These are phyloP conservation scores for Blastocystis sp. DNA, from an alignment of 352 stramenopile genomes.

Conservation along the genomic window DNA sequence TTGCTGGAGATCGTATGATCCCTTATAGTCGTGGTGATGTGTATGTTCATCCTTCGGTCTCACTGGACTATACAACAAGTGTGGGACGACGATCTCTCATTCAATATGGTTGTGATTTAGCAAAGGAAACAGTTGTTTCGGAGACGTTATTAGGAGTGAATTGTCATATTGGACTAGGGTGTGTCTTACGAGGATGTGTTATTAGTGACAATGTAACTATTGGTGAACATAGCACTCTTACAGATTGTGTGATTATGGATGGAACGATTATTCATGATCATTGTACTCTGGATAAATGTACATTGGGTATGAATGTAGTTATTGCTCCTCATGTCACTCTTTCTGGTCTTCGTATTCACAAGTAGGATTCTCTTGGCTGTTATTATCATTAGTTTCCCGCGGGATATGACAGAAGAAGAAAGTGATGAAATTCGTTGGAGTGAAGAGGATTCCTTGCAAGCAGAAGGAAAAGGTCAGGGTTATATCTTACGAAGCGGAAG, in stretches of 20 bases:
- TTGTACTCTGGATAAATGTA: neutral
- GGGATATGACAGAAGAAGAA: neutral
- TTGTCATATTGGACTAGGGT: conserved; percentile 10
- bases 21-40: conserved; percentile 11
- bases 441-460: neutral
- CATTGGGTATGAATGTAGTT: neutral
- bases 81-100: conserved; percentile 8
- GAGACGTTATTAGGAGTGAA: neutral
- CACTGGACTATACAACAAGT: conserved; percentile 14
- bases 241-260: neutral
- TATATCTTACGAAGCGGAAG: neutral
- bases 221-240: neutral
- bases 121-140: neutral
- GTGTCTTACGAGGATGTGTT: neutral
- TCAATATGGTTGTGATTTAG: neutral
- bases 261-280: neutral
- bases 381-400: neutral
- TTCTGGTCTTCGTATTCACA: neutral
- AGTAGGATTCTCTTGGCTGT: neutral
- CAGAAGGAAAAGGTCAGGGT: neutral
- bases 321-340: neutral
- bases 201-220: neutral
- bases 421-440: neutral
- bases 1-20: neutral
- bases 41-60: neutral